Base-by-base conservation (phyloP, 306 rosid species). In the Argentina anserina region DNA sequence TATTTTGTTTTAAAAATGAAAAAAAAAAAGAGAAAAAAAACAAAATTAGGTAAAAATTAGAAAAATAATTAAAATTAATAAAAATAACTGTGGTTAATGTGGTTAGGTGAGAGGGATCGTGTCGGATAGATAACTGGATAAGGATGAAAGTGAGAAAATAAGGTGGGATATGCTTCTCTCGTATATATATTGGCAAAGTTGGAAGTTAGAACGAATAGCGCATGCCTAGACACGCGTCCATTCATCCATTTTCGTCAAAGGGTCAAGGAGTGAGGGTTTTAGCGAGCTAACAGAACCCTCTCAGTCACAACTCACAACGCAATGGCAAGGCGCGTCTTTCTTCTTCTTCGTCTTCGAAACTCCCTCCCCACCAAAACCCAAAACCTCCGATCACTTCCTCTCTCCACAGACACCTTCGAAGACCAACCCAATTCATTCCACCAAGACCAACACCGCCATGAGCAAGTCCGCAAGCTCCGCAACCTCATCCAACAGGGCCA, bases 401-500 rank as follows among this genome's bases (percentile, higher is more conserved):
- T 82, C 79, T 84, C 80, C 72, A 79, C 90, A 14, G 76, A 50
- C 64, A 52, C 85, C n/a, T 42, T 52, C 11, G 70, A 71, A 33
- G 0, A 33, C 36, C n/a, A 14, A 18, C 14, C 50, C 20, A 45
- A 3, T 5, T 8, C 70, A 23, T 26, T 20, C 36, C 71, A 67
- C 64, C 52, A 63, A 25, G 56, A 83, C 9, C 75, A 60, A 17
- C 62, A 79, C 31, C 82, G 85, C 70, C 70, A 67, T 80, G 76
- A 85, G 59, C 81, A 62, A 28, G 79, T 87, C 69, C 83, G 80
- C 45, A 84, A 84, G 76, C 81, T 90, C 65, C 84, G 76, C 17
- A 31, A 42, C n/a, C 81, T 93, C 72, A 81, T 87, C 29, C 79
- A 75, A 60, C 77, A 82, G 47, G 85, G 76, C 41, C 87, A 74